Evolutionary conservation across 164 flowering plant species (phyloP).

Genomic region (Warburgia ugandensis): DNA sequence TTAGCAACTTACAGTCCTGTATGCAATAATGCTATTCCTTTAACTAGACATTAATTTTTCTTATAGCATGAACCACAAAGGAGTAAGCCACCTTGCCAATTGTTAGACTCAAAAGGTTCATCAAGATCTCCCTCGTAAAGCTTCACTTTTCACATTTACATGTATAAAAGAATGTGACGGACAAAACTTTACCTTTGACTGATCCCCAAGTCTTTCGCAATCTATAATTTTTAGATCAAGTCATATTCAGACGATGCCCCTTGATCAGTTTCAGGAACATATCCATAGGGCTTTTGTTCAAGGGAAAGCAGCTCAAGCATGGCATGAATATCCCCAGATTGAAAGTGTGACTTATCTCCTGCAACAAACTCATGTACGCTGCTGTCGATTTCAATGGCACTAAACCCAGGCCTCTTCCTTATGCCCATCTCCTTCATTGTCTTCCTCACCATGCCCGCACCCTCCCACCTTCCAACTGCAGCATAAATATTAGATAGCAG

Average conservation of each 20-base stretch:
- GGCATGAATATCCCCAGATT: constrained; percentile 2
- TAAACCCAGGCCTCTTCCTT: constrained; percentile 45
- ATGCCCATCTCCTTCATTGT: constrained; percentile 30
- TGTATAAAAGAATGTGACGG: too few relatives aligned
- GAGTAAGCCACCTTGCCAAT: too few relatives aligned
- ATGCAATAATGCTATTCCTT: too few relatives aligned
- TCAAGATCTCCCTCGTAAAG: too few relatives aligned
- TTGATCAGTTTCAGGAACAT: constrained; percentile 1
- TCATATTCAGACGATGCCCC: neutral
- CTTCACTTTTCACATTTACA: too few relatives aligned
- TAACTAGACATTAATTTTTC: too few relatives aligned
- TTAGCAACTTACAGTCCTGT: too few relatives aligned
- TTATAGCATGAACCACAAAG: too few relatives aligned
- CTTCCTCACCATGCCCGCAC: constrained; percentile 26
- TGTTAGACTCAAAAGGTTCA: too few relatives aligned
- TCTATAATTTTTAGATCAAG: neutral
- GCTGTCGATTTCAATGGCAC: constrained; percentile 31
- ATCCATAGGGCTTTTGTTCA: constrained; percentile 7
- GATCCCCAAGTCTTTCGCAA: too few relatives aligned
- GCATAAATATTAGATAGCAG: constrained; percentile 47
- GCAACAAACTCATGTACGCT: constrained; percentile 7
- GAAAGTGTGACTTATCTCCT: constrained; percentile 3
- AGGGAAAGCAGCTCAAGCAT: constrained; percentile 8
- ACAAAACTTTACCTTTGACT: too few relatives aligned
- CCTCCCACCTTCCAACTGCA: constrained; percentile 36